phyloP scores from a whole-genome alignment of 1,139 yeast genomes.

The Taiozyma onychis region DNA sequence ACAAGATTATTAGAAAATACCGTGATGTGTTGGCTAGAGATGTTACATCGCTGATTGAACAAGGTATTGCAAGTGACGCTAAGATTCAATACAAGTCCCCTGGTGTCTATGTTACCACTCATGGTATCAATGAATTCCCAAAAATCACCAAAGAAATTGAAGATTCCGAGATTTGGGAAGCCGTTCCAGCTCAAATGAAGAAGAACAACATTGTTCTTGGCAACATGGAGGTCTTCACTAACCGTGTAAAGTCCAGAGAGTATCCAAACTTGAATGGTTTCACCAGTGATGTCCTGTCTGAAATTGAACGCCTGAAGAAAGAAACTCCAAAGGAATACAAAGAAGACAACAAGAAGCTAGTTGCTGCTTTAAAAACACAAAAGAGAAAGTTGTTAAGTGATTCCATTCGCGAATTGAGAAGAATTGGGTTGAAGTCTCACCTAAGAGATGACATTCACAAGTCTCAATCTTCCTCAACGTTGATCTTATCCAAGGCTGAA shows the following conservation, averaged over 20 bases:
- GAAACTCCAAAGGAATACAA: conserved; percentile 73
- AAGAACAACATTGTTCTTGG: conserved; percentile 44
- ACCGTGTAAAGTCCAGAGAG: conserved; percentile 30
- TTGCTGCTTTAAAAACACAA: conserved; percentile 73
- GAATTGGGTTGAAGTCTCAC: conserved; percentile 68
- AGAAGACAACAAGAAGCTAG: conserved; percentile 68
- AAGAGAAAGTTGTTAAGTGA: conserved; percentile 76
- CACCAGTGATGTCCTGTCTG: conserved; percentile 48
- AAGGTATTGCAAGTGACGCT: conserved; percentile 40
- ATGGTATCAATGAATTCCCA: conserved; percentile 13
- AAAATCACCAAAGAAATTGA: conserved; percentile 3
- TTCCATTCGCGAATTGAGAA: conserved; percentile 63
- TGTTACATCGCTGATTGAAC: conserved; percentile 52
- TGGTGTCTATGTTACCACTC: conserved; percentile 9
- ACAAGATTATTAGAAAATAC: conserved; percentile 79
- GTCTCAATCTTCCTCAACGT: conserved; percentile 56
- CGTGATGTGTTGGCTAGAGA: conserved; percentile 55
- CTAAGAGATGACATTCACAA: conserved; percentile 60
- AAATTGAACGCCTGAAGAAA: conserved; percentile 56
- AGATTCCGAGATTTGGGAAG: conserved; percentile 39
- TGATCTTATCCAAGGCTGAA: conserved; percentile 50
- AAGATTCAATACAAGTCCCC: conserved; percentile 13
- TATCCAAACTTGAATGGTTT: conserved; percentile 39
- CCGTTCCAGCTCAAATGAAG: conserved; percentile 51
- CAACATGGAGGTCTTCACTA: conserved; percentile 48